Conservation (phyloP, 148 eudicot genomes). For the Nepenthes mirabilis region DNA sequence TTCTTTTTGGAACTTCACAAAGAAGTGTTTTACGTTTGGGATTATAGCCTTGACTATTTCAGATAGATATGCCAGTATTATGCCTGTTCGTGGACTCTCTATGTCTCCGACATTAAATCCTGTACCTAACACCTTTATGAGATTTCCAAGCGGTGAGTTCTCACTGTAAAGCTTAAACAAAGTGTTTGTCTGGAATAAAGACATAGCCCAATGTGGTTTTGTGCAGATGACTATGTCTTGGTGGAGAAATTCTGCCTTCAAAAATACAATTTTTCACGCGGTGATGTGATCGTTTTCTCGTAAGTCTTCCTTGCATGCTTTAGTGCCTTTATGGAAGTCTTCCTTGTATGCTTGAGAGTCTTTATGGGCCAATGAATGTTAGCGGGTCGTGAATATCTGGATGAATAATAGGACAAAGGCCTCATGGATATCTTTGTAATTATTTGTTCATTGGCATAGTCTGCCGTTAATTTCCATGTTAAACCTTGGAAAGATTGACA, state of each 20-base stretch:
- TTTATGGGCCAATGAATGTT: too few relatives aligned
- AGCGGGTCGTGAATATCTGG: too few relatives aligned
- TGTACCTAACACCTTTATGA: conserved; percentile 16
- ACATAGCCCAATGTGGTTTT: conserved; percentile 1
- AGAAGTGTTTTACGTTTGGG: conserved; percentile 48
- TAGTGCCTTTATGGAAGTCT: conserved; percentile 2
- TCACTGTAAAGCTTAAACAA: not conserved
- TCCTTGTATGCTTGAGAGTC: not conserved
- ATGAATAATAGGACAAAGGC: too few relatives aligned
- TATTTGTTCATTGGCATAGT: too few relatives aligned
- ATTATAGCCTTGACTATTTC: conserved; percentile 58
- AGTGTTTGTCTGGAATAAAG: not conserved
- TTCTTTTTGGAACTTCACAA: conserved; percentile 46
- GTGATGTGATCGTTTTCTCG: conserved; percentile 89
- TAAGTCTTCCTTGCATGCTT: conserved; percentile 14
- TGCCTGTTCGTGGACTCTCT: conserved; percentile 49
- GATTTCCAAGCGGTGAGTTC: conserved; percentile 21
- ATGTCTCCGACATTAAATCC: conserved; percentile 97
- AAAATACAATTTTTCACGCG: conserved; percentile 64
- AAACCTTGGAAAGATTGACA: too few relatives aligned
- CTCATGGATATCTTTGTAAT: too few relatives aligned
- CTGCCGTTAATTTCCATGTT: too few relatives aligned
- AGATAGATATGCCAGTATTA: conserved; percentile 53
- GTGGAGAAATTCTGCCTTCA: conserved; percentile 78
- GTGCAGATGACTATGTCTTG: conserved; percentile 70